A percentile compares a stretch with the other conserved stretches of the same genome.
Conservation (phyloP, 2,329 filamentous ascomycete genomes). For the Pseudopithomyces chartarum region DNA sequence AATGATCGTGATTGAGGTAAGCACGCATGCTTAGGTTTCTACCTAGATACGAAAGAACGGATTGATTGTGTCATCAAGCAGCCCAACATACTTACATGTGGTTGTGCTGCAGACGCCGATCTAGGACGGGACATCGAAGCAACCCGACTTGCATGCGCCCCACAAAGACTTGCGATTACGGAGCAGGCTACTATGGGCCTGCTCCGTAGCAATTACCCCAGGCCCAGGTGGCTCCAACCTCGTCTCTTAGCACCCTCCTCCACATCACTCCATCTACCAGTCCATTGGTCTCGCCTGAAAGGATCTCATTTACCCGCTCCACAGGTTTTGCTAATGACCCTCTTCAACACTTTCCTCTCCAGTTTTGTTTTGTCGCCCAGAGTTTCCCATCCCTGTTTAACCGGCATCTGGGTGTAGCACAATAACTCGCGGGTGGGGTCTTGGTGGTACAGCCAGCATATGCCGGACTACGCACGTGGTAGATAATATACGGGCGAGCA, state of each 20-base stretch:
- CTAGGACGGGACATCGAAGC: slow-evolving; percentile 20
- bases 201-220: not conserved
- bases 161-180: slow-evolving; percentile 12
- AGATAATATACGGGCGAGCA: slow-evolving; percentile 1
- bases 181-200: slow-evolving; percentile 15
- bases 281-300: slow-evolving; percentile 1
- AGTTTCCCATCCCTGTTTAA: slow-evolving; percentile 6
- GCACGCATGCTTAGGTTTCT: no score
- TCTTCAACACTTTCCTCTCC: not conserved
- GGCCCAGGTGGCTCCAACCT: not conserved
- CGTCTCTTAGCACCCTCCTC: not conserved
- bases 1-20: not conserved
- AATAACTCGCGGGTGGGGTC: slow-evolving; percentile 13
- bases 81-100: not conserved
- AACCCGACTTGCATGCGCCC: slow-evolving; percentile 14
- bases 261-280: not conserved
- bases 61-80: no score
- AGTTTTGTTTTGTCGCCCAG: not conserved
- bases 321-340: not conserved
- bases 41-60: no score
- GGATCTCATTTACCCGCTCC: slow-evolving; percentile 6
- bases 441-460: slow-evolving; percentile 1
- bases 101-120: slow-evolving; percentile 3
- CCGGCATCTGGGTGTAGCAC: slow-evolving; percentile 11
- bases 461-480: slow-evolving; percentile 4